phyloP scores from a whole-genome alignment of 108 stramenopile genomes.

The Skeletonema potamos region DNA sequence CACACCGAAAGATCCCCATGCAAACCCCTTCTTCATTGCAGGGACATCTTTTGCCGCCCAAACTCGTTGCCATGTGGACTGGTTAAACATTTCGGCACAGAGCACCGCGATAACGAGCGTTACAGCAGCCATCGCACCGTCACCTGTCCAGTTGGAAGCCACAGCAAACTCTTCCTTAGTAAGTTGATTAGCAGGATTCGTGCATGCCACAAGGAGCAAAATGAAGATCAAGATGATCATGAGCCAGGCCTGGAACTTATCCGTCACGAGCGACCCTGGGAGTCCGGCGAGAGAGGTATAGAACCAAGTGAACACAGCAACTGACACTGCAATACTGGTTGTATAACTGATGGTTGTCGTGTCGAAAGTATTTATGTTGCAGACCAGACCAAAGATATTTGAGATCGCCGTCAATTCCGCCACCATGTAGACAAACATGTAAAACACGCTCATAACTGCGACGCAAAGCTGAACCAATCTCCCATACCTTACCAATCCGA shows the following conservation, averaged over 20 bases:
- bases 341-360: slow-evolving; percentile 39
- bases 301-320: slow-evolving; percentile 63
- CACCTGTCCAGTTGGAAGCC: slow-evolving; percentile 65
- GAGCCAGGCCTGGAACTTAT: slow-evolving; percentile 74
- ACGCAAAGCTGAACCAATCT: slow-evolving; percentile 72
- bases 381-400: slow-evolving; percentile 58
- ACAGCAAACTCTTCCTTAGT: slow-evolving; percentile 58
- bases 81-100: slow-evolving; percentile 81
- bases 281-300: slow-evolving; percentile 72
- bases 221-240: slow-evolving; percentile 64
- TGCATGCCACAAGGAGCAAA: slow-evolving; percentile 58
- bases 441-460: slow-evolving; percentile 61
- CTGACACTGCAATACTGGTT: slow-evolving; percentile 51
- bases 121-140: slow-evolving; percentile 65
- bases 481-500: slow-evolving; percentile 67
- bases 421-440: slow-evolving; percentile 84
- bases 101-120: slow-evolving; percentile 68
- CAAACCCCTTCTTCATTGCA: slow-evolving; percentile 63
- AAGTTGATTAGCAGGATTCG: slow-evolving; percentile 53
- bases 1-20: slow-evolving; percentile 51
- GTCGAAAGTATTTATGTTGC: slow-evolving; percentile 30
- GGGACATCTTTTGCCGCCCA: slow-evolving; percentile 69
- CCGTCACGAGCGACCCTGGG: slow-evolving; percentile 73
- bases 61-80: slow-evolving; percentile 74
- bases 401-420: slow-evolving; percentile 75